Evolutionary conservation across 192 early-diverging fungal species (phyloP), one percentile per base, ranked within the genome.

Genomic region (Rhizophagus clarus): DNA sequence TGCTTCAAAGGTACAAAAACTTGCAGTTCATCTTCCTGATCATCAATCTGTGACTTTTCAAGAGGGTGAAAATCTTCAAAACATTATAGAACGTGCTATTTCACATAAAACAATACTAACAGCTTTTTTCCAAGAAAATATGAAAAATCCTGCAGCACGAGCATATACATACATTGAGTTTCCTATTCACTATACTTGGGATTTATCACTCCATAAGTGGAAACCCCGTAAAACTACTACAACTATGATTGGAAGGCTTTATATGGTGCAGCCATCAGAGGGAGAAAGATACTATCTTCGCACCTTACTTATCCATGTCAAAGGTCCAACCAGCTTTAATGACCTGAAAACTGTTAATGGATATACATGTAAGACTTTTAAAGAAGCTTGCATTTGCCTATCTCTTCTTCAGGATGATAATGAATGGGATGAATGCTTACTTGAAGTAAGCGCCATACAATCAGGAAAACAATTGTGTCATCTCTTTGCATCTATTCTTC

Each of bases 241-340:
- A 26, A 26, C 9, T 26, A 26, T 26, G 9, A 63, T 63, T 4
- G 83, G 80, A 32, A 37, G 76, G 0, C 31, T 84, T 15, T 77
- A 42, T 74, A 64, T 74, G 11, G 76, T 68, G 4, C 74, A 74
- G 31, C 76, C 76, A n/a, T 47, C 62, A 10, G 40, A 79, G 83
- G 83, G 17, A 14, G 80, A 83, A 29, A n/a, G 79, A 37, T 84
- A 76, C 22, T 84, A 84, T 61, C 76, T 84, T 1, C 77, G 77
- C 22, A 40, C 74, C 12, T 62, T 84, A 45, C 70, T 84, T 11
- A 60, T n/a, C 28, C 20, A 34, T 31, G n/a, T 84, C 11, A 34
- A 37, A 51, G 37, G 61, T 72, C 64, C 80, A 37, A 79, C 26
- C 20, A 77, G 76, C 2, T 84, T 74, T 32, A 76, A 79, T 24